Evolutionary conservation across 148 eudicot species (phyloP).

Genomic region (Talinum fruticosum): DNA sequence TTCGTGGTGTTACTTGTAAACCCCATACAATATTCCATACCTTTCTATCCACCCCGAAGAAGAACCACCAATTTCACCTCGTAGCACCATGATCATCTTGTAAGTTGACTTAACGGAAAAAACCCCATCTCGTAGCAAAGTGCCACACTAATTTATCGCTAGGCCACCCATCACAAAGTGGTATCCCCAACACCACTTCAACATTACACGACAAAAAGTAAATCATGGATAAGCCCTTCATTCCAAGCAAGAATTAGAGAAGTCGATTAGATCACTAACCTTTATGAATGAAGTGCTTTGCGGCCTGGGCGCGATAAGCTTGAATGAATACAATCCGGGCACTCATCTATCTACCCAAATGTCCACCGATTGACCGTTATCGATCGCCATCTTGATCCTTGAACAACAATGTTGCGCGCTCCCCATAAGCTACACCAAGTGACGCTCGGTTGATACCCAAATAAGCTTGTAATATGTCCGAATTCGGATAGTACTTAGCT

Average conservation of each 20-base stretch:
- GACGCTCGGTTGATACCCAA: neutral
- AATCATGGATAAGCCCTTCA: neutral
- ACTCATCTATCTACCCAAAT: neutral
- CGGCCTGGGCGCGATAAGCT: neutral
- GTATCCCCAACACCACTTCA: too few species aligned
- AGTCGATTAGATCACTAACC: too few species aligned
- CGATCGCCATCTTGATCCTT: neutral
- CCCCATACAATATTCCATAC: too few species aligned
- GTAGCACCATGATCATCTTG: too few species aligned
- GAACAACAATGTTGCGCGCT: neutral
- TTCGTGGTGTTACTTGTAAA: too few species aligned
- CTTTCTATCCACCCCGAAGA: neutral
- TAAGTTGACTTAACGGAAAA: neutral
- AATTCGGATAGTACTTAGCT: neutral
- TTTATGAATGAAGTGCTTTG: neutral
- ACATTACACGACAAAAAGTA: too few species aligned
- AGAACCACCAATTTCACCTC: rapidly evolving
- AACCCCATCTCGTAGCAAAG: neutral
- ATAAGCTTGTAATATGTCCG: too few species aligned
- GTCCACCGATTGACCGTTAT: neutral
- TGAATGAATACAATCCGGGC: neutral
- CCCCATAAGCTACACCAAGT: neutral
- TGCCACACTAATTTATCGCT: neutral
- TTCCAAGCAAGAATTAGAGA: neutral
- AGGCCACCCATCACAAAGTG: neutral